Evolutionary conservation across 2,329 filamentous ascomycete species (phyloP), one percentile per base, ranked within the genome.

Genomic region (Whalleya microplaca): DNA sequence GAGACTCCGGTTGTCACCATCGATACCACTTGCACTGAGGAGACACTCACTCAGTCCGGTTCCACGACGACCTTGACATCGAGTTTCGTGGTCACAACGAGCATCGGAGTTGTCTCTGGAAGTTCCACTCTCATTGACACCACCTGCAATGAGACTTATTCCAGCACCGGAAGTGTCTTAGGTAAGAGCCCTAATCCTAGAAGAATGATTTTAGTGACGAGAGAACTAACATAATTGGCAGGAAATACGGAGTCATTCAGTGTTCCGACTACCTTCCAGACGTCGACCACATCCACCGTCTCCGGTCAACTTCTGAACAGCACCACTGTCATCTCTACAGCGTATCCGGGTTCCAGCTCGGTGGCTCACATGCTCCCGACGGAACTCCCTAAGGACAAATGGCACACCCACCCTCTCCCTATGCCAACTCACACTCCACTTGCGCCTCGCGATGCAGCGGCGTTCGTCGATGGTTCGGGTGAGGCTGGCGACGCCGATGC

Each of bases 201-300:
- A 29, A 8, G 20, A 43, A 41, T 19, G 20, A 43, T 37, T 19
- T 9, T 4, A 41, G 16, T 7, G 23, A 23, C 6, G 20, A 16
- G 9, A 44, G 10, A 45, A 48, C 58, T 67, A 45, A 65, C 46
- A 29, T 12, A 10, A 16, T 20, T 47, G 9, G 21, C 37, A 66
- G 66, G 41, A 45, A 65, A 65, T 41, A 27, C 53, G 21, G 64
- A 61, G 45, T 46, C 53, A 20, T 46, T 55, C 40, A 27, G 55
- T 32, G 20, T 45, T 37, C 65, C 63, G 19, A 68, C 61, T 18
- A 70, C 68, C 14, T 66, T 70, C 55, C 50, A 57, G 45, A 70
- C 68, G 1, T 70, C 66, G 37, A 66, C 53, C 16, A 66, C 58
- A 27, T 40, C 59, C 41, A 46, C 60, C 14, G 27, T 53, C 51